Percentiles rank a stretch among this genome's conserved stretches.
Conservation (phyloP, 2,329 filamentous ascomycete species). For the Kalmusia sp. region DNA sequence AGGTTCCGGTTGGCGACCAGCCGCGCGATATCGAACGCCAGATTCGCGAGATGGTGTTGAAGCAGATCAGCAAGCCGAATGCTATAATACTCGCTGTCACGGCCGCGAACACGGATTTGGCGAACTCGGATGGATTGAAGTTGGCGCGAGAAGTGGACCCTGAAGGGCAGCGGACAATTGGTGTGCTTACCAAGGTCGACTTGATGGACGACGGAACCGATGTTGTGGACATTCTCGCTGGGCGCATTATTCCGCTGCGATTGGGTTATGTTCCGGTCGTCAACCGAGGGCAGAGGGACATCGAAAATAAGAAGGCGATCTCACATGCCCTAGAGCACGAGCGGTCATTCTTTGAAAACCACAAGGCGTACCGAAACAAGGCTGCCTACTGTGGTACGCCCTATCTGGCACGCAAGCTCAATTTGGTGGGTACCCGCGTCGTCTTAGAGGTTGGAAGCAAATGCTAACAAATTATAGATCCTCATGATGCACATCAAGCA, state of each 20-base stretch:
- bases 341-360: conserved; percentile 97
- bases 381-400: conserved; percentile 98
- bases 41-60: conserved; percentile 97
- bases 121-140: conserved; percentile 97
- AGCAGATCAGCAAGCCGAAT: conserved; percentile 98
- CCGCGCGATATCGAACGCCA: conserved; percentile 96
- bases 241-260: conserved; percentile 92
- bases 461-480: conserved; percentile 62
- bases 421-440: conserved; percentile 65
- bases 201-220: conserved; percentile 99
- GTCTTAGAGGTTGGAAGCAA: not conserved
- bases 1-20: conserved; percentile 95
- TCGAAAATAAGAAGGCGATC: conserved; percentile 97
- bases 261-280: conserved; percentile 97
- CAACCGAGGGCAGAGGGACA: conserved; percentile 96
- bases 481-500: conserved; percentile 99
- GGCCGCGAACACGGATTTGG: conserved; percentile 95
- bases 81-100: conserved; percentile 97
- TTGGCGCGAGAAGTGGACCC: conserved; percentile 96
- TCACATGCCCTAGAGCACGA: conserved; percentile 89
- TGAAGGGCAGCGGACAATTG: conserved; percentile 96
- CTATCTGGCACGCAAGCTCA: conserved; percentile 94
- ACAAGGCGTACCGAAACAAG: conserved; percentile 99
- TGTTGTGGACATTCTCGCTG: conserved; percentile 97
- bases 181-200: conserved; percentile 98